A percentile compares a stretch with the other conserved stretches of the same genome.
Evolutionary conservation across 2,329 filamentous ascomycete genomes (phyloP).

Genomic region (Graphiopsis chlorocephala): DNA sequence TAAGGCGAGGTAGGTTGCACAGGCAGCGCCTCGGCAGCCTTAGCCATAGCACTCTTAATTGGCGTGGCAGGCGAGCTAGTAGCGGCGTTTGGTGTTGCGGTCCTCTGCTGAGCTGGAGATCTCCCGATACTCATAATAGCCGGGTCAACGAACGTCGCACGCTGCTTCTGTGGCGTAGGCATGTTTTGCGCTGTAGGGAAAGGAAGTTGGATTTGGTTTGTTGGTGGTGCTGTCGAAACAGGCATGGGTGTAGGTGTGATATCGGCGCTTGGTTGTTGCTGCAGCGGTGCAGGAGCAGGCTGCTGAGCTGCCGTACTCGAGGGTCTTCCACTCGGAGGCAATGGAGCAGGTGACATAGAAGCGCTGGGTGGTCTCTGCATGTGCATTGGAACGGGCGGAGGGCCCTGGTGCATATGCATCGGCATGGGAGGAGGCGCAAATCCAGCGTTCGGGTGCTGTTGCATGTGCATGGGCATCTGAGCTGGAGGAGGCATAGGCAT

Average conservation of each 20-base stretch:
- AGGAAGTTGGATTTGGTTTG: slow-evolving; percentile 13
- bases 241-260: neutral
- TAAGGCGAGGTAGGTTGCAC: slow-evolving; percentile 37
- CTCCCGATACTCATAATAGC: slow-evolving; percentile 70
- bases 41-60: slow-evolving; percentile 36
- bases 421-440: slow-evolving; percentile 6
- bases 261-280: neutral
- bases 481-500: slow-evolving; percentile 4
- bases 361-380: slow-evolving; percentile 17
- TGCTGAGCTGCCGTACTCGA: slow-evolving; percentile 1
- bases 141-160: slow-evolving; percentile 67
- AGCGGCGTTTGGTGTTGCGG: slow-evolving; percentile 21
- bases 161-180: slow-evolving; percentile 33
- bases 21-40: slow-evolving; percentile 36
- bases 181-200: slow-evolving; percentile 7
- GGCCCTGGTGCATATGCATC: slow-evolving; percentile 20
- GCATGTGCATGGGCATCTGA: slow-evolving; percentile 14
- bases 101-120: slow-evolving; percentile 29
- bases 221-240: neutral
- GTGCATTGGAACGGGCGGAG: slow-evolving; percentile 17
- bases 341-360: slow-evolving; percentile 9
- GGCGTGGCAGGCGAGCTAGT: slow-evolving; percentile 41
- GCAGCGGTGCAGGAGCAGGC: slow-evolving; percentile 7
- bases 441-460: neutral
- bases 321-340: neutral